Evolutionary conservation across 352 stramenopile genomes (phyloP), one percentile per base, ranked within the genome.

Genomic region (Phytophthora nicotianae): DNA sequence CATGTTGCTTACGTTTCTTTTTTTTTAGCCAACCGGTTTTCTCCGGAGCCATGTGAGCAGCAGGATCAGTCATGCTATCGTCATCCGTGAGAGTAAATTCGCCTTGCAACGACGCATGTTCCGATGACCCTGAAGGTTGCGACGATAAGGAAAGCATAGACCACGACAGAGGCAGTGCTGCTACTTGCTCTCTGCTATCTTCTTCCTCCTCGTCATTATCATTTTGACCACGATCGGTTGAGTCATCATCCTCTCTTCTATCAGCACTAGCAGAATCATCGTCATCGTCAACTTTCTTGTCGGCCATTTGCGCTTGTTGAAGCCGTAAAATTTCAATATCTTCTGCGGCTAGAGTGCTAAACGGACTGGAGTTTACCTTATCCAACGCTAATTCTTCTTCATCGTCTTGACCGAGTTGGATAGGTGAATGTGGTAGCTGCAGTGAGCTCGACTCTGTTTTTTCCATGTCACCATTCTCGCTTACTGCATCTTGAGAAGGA

Each of bases 21-120:
- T 92, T 94, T 63, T 90, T 89, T 16, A 91, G 77, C 81, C 85
- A 92, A 5, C 83, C 83, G 2, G 75, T 89, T 57, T 90, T 91
- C 58, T 89, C 75, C 0, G 81, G 81, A 19, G 75, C 56, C 19
- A 75, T 23, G 42, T 69, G 48, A 26, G 55, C 47, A 0, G 21
- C 56, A 41, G 48, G 46, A 35, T 72, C 57, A 21, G 45, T 63
- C 9, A 55, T 52, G 13, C 50, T 65, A 5, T 72, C 60, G 16
- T 73, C 57, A 14, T 65, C 63, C 6, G 50, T 47, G 13, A 59
- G 55, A 14, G 48, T 43, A 20, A 72, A 64, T 33, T 72, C 33
- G 27, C 65, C 52, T 65, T 75, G 65, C 26, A 70, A 19, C 26
- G 59, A 66, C 16, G 50, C 50, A 23, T 73, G 68, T 19, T 76